A percentile compares a stretch with the other conserved stretches of the same genome.
These are phyloP conservation scores for Lagenidium giganteum DNA, from an alignment of 352 stramenopile species.

Conservation along the genomic window DNA sequence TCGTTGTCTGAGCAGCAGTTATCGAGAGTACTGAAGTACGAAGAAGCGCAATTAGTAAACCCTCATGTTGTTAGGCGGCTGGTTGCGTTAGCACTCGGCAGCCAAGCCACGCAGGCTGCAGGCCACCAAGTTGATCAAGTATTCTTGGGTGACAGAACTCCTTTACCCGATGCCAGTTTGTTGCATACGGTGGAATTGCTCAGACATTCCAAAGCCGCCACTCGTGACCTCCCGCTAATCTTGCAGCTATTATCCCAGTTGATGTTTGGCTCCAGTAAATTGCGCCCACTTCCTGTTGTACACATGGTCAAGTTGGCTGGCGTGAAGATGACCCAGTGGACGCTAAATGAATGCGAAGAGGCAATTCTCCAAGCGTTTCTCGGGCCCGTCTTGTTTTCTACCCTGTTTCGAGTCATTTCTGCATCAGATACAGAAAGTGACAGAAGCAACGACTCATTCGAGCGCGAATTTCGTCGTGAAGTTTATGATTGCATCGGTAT, in stretches of 20 bases:
- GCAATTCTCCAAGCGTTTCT: slow-evolving; percentile 41
- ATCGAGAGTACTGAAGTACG: slow-evolving; percentile 43
- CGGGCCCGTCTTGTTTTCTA: slow-evolving; percentile 64
- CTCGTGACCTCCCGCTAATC: slow-evolving; percentile 56
- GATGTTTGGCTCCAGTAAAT: slow-evolving; percentile 59
- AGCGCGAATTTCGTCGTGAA: slow-evolving; percentile 47
- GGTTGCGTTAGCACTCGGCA: slow-evolving; percentile 56
- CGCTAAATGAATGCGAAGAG: slow-evolving; percentile 40
- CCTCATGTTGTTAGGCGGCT: slow-evolving; percentile 25
- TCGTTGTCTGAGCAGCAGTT: slow-evolving; percentile 66
- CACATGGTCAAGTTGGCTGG: slow-evolving; percentile 65
- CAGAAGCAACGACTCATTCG: slow-evolving; percentile 29
- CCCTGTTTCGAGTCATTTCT: slow-evolving; percentile 56
- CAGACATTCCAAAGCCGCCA: slow-evolving; percentile 37
- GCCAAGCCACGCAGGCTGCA: slow-evolving; percentile 37
- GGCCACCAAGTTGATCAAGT: slow-evolving; percentile 28
- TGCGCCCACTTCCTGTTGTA: slow-evolving; percentile 35
- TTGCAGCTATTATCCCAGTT: slow-evolving; percentile 72
- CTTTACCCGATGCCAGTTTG: slow-evolving; percentile 51
- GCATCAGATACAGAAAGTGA: slow-evolving; percentile 55
- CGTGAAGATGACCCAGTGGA: slow-evolving; percentile 52
- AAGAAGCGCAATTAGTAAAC: slow-evolving; percentile 49
- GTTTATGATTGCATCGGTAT: slow-evolving; percentile 57
- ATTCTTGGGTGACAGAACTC: slow-evolving; percentile 40
- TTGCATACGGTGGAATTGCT: slow-evolving; percentile 46